phyloP scores from a whole-genome alignment of 192 early-diverging fungal genomes.

The Umbelopsis ramanniana region DNA sequence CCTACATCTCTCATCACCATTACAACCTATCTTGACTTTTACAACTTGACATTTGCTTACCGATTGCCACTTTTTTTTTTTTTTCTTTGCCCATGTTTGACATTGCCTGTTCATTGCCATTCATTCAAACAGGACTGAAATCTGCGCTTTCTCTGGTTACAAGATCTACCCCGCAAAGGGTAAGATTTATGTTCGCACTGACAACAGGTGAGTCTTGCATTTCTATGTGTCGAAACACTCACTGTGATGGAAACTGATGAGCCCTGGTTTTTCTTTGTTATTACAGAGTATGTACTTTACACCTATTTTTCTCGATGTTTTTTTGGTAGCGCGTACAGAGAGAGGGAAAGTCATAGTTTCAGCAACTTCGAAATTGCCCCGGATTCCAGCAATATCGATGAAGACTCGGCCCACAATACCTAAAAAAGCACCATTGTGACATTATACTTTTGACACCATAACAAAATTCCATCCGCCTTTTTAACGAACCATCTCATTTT shows the following conservation, averaged over 20 bases:
- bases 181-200: constrained; percentile 88
- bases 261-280: not conserved
- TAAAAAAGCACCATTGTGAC: too few species aligned
- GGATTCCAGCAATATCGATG: too few species aligned
- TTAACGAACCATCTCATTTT: too few species aligned
- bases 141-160: constrained; percentile 97
- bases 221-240: not conserved
- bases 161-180: constrained; percentile 99
- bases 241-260: not conserved
- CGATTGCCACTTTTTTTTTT: not conserved
- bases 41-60: not conserved
- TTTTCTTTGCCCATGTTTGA: not conserved
- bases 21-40: not conserved
- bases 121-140: constrained; percentile 69
- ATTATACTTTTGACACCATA: too few species aligned
- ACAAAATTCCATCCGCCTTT: too few species aligned
- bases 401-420: too few species aligned
- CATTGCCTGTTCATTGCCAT: not conserved
- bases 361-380: not conserved
- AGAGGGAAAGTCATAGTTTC: not conserved
- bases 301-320: not conserved
- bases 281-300: not conserved
- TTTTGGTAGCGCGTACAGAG: not conserved
- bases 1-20: not conserved
- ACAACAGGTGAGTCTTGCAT: constrained; percentile 77